Evolutionary conservation across 1,284 basidiomycete species (phyloP).

Genomic region (Earliella scabrosa): DNA sequence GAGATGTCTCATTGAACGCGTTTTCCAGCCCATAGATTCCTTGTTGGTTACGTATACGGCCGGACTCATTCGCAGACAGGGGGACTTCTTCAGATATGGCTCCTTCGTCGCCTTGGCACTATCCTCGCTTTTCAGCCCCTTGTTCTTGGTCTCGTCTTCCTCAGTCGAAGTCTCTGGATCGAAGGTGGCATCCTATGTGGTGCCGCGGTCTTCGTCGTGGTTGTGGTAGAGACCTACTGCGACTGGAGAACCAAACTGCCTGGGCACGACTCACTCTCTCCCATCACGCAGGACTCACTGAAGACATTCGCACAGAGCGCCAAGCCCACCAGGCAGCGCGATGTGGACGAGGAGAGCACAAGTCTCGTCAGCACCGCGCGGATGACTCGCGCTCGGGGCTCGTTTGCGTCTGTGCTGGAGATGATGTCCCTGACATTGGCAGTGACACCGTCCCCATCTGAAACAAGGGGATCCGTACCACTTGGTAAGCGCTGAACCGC

Average conservation of each 20-base stretch:
- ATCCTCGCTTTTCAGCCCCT: conserved; percentile 73
- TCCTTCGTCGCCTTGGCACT: conserved; percentile 69
- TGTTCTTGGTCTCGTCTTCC: conserved; percentile 71
- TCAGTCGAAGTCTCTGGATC: conserved; percentile 69
- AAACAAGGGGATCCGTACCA: conserved; percentile 62
- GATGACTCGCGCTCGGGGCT: conserved; percentile 55
- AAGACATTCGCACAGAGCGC: conserved; percentile 54
- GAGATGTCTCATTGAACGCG: not conserved
- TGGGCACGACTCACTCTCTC: conserved; percentile 50
- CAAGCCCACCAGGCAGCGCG: conserved; percentile 36
- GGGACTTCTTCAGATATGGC: conserved; percentile 74
- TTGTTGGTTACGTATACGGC: conserved; percentile 76
- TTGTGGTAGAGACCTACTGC: conserved; percentile 64
- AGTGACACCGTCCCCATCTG: conserved; percentile 65
- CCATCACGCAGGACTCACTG: conserved; percentile 63
- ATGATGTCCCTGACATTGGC: conserved; percentile 81
- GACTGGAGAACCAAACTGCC: conserved; percentile 52
- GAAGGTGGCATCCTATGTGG: conserved; percentile 69
- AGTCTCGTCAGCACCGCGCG: conserved; percentile 56
- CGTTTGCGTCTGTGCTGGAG: conserved; percentile 76
- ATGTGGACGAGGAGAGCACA: conserved; percentile 53
- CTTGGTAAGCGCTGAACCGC: conserved; percentile 51
- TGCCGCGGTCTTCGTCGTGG: conserved; percentile 53
- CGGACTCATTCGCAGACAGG: conserved; percentile 73
- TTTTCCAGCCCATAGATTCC: conserved; percentile 67